Evolutionary conservation across 495 filamentous ascomycete genomes (phyloP), one percentile per base, ranked within the genome.

Genomic region (Lentithecium fluviatile): DNA sequence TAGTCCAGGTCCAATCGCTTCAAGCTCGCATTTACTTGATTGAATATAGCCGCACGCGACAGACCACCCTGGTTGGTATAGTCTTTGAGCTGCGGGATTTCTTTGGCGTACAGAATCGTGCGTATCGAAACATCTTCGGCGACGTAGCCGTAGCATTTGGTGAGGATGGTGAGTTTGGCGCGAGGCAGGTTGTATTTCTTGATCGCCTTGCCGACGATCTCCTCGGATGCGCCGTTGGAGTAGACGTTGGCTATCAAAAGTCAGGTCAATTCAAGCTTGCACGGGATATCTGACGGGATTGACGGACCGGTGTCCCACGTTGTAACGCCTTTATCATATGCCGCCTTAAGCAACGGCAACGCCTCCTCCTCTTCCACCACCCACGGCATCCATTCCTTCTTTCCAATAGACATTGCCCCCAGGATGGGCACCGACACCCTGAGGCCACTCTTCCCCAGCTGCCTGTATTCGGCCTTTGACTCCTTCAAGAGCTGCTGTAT

Each of bases 201-300:
- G 63, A 80, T 75, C 0, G 78, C 76, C 58, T 76, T 77, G 60
- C 69, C 78, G 29, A 80, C 77, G 21, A 80, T 71, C 23, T 64
- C 64, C 61, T 80, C 78, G 8, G 70, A 72, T 2, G 45, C 65
- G 42, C 78, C 78, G 57, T 79, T 70, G 62, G 47, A 69, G 53
- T 62, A 60, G 37, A 54, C 45, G 43, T 69, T 64, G 32, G 62
- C 69, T 67, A 45, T 38, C 2, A 15, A 8, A 6, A 53, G 4
- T 34, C 7, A 24, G 15, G 29, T 21, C n/a, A 60, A 34, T 24
- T 13, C 7, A 29, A 24, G 20, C 23, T 12, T 24, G 21, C 21
- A 43, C 4, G 29, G 8, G 19, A 19, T 24, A 29, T 2, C 11
- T 53, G 43, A 26, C 15, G 15, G 24, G 15, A 58, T 43, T n/a